A percentile compares a stretch with the other conserved stretches of the same genome.
These are phyloP conservation scores for Aegilops speltoides DNA, from an alignment of 176 grass and related monocot genomes.

Conservation along the genomic window DNA sequence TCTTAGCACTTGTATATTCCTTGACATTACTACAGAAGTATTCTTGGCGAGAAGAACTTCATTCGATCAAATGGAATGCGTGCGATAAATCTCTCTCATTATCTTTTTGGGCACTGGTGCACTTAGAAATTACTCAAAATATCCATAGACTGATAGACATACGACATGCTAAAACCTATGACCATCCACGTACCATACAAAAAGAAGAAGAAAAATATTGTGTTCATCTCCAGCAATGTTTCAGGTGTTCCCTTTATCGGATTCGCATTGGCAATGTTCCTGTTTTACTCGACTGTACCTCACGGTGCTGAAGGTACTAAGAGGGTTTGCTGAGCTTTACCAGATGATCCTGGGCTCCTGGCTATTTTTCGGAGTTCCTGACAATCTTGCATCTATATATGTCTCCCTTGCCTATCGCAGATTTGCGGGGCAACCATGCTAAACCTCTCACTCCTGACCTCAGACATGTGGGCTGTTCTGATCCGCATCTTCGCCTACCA, in stretches of 20 bases:
- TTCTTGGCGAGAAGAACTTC: constrained; percentile 73
- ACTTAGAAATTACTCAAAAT: not conserved
- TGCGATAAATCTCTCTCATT: constrained; percentile 49
- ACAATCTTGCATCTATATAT: not conserved
- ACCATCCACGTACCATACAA: not conserved
- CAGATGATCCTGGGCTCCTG: not conserved
- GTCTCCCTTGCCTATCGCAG: constrained; percentile 12
- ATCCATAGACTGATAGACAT: no score
- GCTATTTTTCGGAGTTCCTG: not conserved
- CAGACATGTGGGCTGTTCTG: constrained; percentile 74
- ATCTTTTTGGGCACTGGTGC: not conserved
- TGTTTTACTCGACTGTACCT: constrained; percentile 76
- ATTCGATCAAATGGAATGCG: constrained; percentile 59
- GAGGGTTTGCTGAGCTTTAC: not conserved
- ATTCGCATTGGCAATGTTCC: constrained; percentile 71
- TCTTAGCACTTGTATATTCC: constrained; percentile 4
- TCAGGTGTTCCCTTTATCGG: constrained; percentile 68
- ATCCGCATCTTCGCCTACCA: constrained; percentile 65
- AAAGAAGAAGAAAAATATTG: not conserved
- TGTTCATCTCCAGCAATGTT: not conserved
- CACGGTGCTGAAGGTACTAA: constrained; percentile 59
- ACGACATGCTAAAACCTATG: not conserved
- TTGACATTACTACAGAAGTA: constrained; percentile 68
- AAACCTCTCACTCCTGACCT: constrained; percentile 63
- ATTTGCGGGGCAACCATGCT: constrained; percentile 58